A percentile compares a stretch with the other conserved stretches of the same genome.
Evolutionary conservation across 352 stramenopile genomes (phyloP).

Genomic region (Globisporangium polare): DNA sequence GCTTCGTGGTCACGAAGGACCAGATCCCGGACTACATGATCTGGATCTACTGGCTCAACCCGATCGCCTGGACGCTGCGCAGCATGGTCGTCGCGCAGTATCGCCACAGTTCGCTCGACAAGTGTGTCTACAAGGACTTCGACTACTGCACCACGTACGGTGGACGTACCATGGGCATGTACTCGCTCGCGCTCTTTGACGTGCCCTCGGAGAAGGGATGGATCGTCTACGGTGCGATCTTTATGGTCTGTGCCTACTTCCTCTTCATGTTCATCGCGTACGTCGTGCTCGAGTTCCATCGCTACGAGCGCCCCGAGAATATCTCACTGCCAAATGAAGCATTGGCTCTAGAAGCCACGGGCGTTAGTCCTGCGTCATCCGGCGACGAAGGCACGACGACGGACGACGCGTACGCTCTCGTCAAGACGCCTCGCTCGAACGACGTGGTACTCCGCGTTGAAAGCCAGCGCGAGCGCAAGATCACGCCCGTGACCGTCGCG

Average conservation of each 20-base stretch:
- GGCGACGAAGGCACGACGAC: not conserved
- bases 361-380: slow-evolving; percentile 8
- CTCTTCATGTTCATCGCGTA: slow-evolving; percentile 52
- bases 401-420: slow-evolving; percentile 21
- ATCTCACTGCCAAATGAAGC: slow-evolving; percentile 30
- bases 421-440: slow-evolving; percentile 20
- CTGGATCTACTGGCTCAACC: slow-evolving; percentile 80
- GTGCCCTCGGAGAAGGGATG: slow-evolving; percentile 38
- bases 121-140: slow-evolving; percentile 33
- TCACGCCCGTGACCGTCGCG: slow-evolving; percentile 42
- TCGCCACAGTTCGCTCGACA: slow-evolving; percentile 27
- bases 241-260: slow-evolving; percentile 42
- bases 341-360: not conserved
- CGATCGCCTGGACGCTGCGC: slow-evolving; percentile 51
- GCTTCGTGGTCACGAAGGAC: slow-evolving; percentile 54
- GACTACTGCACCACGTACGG: slow-evolving; percentile 39
- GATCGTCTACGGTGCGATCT: slow-evolving; percentile 39
- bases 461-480: slow-evolving; percentile 16
- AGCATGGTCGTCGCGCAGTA: slow-evolving; percentile 47
- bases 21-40: slow-evolving; percentile 47
- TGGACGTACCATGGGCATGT: slow-evolving; percentile 40
- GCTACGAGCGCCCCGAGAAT: slow-evolving; percentile 53
- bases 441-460: slow-evolving; percentile 31
- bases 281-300: slow-evolving; percentile 53
- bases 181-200: slow-evolving; percentile 45